Percentiles rank a stretch among this genome's conserved stretches.
These are phyloP conservation scores for Penicillium sp. DNA, from an alignment of 2,329 filamentous ascomycete species.

Conservation along the genomic window DNA sequence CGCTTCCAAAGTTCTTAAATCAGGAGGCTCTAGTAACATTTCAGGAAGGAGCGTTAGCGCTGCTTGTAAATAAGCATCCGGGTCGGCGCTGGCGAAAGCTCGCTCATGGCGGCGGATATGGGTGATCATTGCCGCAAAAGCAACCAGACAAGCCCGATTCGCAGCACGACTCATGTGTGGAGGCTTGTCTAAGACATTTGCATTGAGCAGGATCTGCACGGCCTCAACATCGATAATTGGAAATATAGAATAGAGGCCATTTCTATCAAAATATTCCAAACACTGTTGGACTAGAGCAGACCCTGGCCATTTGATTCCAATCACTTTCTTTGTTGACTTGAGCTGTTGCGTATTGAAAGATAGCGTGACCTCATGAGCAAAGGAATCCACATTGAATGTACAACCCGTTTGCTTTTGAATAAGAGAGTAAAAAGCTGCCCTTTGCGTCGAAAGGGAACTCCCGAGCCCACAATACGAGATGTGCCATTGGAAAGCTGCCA, in stretches of 20 bases:
- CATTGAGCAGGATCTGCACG: constrained; percentile 13
- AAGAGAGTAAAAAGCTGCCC: constrained; percentile 13
- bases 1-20: constrained; percentile 16
- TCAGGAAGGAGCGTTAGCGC: constrained; percentile 17
- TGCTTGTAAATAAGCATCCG: constrained; percentile 19
- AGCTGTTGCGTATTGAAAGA: constrained; percentile 7
- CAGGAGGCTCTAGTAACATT: constrained; percentile 16
- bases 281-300: constrained; percentile 12
- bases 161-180: constrained; percentile 7
- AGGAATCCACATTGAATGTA: constrained; percentile 17
- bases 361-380: constrained; percentile 12
- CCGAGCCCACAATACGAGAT: constrained; percentile 18
- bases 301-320: constrained; percentile 15
- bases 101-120: constrained; percentile 19
- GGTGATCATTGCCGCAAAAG: constrained; percentile 20
- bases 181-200: constrained; percentile 10
- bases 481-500: constrained; percentile 17
- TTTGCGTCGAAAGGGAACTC: constrained; percentile 10
- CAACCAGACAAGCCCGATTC: constrained; percentile 16
- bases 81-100: constrained; percentile 16
- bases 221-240: constrained; percentile 16
- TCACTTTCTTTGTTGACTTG: background rate
- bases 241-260: constrained; percentile 21
- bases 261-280: constrained; percentile 15
- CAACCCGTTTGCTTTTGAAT: constrained; percentile 14